A percentile compares a stretch with the other conserved stretches of the same genome.
phyloP scores from a whole-genome alignment of 2,329 filamentous ascomycete species.

The Ophiostoma tasmaniense region DNA sequence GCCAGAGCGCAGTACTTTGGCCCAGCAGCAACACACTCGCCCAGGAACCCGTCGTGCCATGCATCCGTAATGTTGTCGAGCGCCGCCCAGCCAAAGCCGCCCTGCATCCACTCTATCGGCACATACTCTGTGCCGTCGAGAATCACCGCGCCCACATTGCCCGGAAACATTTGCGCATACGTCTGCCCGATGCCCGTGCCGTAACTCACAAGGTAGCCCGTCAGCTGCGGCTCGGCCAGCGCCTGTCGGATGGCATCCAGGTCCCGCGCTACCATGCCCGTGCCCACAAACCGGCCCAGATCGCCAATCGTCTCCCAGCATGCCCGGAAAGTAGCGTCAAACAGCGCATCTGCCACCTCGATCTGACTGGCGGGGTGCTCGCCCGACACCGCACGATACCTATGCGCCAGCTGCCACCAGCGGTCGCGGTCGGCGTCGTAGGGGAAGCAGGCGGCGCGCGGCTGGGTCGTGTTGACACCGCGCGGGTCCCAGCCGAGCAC shows the following conservation, averaged over 20 bases:
- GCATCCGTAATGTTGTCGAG: conserved; percentile 42
- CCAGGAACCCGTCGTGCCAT: conserved; percentile 42
- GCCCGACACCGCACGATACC: conserved; percentile 32
- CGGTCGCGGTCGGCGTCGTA: conserved; percentile 38
- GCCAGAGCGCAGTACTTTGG: conserved; percentile 24
- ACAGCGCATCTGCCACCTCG: conserved; percentile 37
- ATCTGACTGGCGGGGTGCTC: conserved; percentile 31
- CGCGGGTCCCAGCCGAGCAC: conserved; percentile 48
- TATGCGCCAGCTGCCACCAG: conserved; percentile 34
- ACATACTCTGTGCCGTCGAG: conserved; percentile 43
- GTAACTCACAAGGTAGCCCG: conserved; percentile 43
- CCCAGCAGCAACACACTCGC: conserved; percentile 41
- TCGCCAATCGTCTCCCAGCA: conserved; percentile 38
- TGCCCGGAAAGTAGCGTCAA: conserved; percentile 36
- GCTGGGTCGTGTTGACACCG: conserved; percentile 41
- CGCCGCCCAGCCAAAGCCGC: conserved; percentile 39
- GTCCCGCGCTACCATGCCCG: conserved; percentile 40
- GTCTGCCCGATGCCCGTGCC: conserved; percentile 46
- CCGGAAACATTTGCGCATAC: conserved; percentile 43
- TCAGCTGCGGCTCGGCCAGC: conserved; percentile 38
- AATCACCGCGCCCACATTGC: conserved; percentile 39
- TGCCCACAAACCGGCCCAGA: conserved; percentile 38
- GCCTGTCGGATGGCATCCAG: conserved; percentile 40
- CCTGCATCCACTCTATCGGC: conserved; percentile 36
- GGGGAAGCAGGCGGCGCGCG: conserved; percentile 39